These are phyloP conservation scores for Sordaria brevicollis DNA, from an alignment of 495 filamentous ascomycete genomes.

Conservation along the genomic window DNA sequence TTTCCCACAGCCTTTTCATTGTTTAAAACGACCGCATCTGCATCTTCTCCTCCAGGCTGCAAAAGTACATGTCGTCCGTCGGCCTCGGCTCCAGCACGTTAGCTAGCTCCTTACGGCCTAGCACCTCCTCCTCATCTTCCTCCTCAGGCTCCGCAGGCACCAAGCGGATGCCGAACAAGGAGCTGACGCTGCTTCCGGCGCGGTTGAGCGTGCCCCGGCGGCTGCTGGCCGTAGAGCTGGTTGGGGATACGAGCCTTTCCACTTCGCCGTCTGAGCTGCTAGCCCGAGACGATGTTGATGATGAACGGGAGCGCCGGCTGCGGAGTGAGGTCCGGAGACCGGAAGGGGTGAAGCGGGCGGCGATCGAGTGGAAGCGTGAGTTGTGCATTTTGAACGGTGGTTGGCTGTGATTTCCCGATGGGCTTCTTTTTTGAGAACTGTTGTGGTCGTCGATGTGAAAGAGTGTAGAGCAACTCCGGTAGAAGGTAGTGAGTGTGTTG, in stretches of 20 bases:
- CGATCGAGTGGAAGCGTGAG: slow-evolving; percentile 41
- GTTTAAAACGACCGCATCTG: slow-evolving; percentile 32
- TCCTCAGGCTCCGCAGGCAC: slow-evolving; percentile 27
- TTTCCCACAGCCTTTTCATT: neutral
- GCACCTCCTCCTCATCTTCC: slow-evolving; percentile 38
- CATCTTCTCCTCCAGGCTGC: slow-evolving; percentile 45
- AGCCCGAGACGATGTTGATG: slow-evolving; percentile 25
- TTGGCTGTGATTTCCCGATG: neutral
- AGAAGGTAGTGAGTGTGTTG: neutral
- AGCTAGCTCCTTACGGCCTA: slow-evolving; percentile 30
- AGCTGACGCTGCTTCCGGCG: slow-evolving; percentile 4
- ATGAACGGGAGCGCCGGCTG: slow-evolving; percentile 30
- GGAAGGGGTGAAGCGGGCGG: slow-evolving; percentile 34
- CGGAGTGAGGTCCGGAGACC: slow-evolving; percentile 37
- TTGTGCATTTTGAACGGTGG: slow-evolving; percentile 27
- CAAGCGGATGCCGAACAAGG: slow-evolving; percentile 27
- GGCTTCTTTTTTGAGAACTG: too few relatives aligned
- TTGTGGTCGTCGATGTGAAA: neutral
- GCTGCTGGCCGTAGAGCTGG: slow-evolving; percentile 33
- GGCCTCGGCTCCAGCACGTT: slow-evolving; percentile 45
- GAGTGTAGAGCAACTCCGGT: neutral
- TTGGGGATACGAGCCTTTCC: slow-evolving; percentile 29
- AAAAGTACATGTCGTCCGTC: slow-evolving; percentile 36
- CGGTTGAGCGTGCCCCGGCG: slow-evolving; percentile 39
- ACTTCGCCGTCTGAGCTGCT: slow-evolving; percentile 21